phyloP scores from a whole-genome alignment of 768 basidiomycete genomes.

The Cyclocybe cylindracea region DNA sequence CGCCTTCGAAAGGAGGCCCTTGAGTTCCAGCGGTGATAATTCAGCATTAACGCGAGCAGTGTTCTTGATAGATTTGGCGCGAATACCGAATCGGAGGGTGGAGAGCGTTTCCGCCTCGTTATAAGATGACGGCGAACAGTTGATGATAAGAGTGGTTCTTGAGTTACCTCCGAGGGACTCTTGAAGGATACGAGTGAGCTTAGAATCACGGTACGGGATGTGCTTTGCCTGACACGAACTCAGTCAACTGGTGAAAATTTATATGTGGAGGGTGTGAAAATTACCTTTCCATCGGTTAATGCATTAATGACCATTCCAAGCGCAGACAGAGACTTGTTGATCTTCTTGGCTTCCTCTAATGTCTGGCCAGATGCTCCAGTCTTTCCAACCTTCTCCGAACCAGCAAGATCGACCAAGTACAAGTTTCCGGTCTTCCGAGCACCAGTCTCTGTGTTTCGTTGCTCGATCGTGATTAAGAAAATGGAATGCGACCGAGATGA shows the following conservation, averaged over 20 bases:
- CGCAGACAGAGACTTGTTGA: constrained; percentile 97
- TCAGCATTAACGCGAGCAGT: constrained; percentile 98
- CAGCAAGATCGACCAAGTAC: constrained; percentile 97
- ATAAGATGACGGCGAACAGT: constrained; percentile 96
- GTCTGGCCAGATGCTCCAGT: constrained; percentile 99
- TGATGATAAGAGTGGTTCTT: constrained; percentile 96
- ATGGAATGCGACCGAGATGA: constrained; percentile 99
- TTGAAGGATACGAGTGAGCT: constrained; percentile 98
- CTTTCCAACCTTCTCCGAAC: constrained; percentile 99
- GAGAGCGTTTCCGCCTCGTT: constrained; percentile 96
- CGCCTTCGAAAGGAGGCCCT: constrained; percentile 86
- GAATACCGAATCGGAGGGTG: constrained; percentile 98
- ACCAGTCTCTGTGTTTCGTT: constrained; percentile 94
- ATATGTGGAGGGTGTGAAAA: not conserved
- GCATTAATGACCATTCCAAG: constrained; percentile 99
- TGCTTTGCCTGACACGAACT: constrained; percentile 73
- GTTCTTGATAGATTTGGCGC: constrained; percentile 99
- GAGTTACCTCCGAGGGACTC: constrained; percentile 96
- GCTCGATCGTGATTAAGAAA: constrained; percentile 96
- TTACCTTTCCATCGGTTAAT: constrained; percentile 91
- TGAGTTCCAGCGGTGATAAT: constrained; percentile 94
- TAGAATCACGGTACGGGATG: constrained; percentile 98
- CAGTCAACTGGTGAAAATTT: not conserved
- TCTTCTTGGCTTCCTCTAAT: constrained; percentile 99
- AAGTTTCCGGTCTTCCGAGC: constrained; percentile 96